Percentiles rank a stretch among this genome's conserved stretches.
Conservation (phyloP, 768 basidiomycete species). For the Mycena belliarum region DNA sequence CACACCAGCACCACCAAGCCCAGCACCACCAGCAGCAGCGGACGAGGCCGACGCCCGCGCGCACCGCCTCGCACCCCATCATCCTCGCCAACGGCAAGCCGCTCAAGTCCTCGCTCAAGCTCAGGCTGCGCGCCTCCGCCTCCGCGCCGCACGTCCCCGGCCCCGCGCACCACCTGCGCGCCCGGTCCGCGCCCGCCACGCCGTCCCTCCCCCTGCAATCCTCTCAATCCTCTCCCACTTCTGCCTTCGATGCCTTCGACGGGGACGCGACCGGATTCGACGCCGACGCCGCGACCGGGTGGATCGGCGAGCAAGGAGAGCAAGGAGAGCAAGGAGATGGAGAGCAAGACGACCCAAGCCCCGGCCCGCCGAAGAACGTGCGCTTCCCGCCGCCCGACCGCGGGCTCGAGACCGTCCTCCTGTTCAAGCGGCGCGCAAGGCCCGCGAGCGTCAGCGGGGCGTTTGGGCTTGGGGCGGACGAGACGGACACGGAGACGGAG, state of each 20-base stretch:
- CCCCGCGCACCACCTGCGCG: not conserved
- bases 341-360: too few species aligned
- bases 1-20: too few species aligned
- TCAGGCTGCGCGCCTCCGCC: too few species aligned
- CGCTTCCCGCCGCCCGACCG: conserved; percentile 78
- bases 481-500: conserved; percentile 48
- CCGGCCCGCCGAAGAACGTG: conserved; percentile 70
- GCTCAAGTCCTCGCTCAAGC: conserved; percentile 10
- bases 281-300: too few species aligned
- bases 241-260: too few species aligned
- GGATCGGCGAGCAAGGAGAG: too few species aligned
- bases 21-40: too few species aligned
- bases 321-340: not conserved
- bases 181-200: conserved; percentile 1
- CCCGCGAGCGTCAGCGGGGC: conserved; percentile 58
- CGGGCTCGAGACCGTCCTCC: conserved; percentile 57
- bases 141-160: conserved; percentile 2
- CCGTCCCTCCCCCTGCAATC: not conserved
- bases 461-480: conserved; percentile 29
- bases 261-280: too few species aligned
- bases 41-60: conserved; percentile 35
- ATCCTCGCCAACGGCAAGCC: conserved; percentile 40
- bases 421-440: conserved; percentile 68
- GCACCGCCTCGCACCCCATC: conserved; percentile 36
- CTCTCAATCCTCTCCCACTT: not conserved